Evolutionary conservation across 1,284 basidiomycete species (phyloP).

Genomic region (Rhodotorula sp.): DNA sequence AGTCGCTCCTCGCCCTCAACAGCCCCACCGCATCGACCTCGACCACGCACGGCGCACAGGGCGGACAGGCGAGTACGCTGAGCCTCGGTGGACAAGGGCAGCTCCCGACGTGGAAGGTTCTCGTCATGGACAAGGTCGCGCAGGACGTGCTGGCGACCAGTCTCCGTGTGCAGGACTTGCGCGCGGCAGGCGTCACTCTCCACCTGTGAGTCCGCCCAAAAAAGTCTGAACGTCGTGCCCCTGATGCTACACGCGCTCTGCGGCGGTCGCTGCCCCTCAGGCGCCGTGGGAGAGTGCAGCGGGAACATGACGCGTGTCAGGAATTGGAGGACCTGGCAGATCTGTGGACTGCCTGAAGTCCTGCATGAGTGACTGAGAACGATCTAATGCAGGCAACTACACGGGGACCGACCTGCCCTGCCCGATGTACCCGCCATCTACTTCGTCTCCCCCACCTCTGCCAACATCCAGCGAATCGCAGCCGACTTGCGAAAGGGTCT

Average conservation of each 20-base stretch:
- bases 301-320: no score
- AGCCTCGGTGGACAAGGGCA: not conserved
- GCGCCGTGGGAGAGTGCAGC: no score
- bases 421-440: conserved; percentile 97
- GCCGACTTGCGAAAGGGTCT: conserved; percentile 72
- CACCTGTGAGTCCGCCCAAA: conserved; percentile 71
- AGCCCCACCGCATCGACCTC: conserved; percentile 22
- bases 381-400: conserved; percentile 68
- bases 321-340: no score
- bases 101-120: conserved; percentile 92
- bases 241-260: no score
- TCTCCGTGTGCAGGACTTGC: conserved; percentile 89
- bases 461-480: conserved; percentile 80
- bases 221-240: no score
- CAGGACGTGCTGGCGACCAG: conserved; percentile 96
- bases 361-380: not conserved
- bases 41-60: conserved; percentile 46
- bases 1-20: conserved; percentile 65
- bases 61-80: no score
- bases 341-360: no score
- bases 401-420: conserved; percentile 81
- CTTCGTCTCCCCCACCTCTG: conserved; percentile 86
- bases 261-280: no score
- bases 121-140: conserved; percentile 90
- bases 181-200: conserved; percentile 93